Evolutionary conservation across 768 basidiomycete genomes (phyloP).

Genomic region (Agaricus subrufescens): DNA sequence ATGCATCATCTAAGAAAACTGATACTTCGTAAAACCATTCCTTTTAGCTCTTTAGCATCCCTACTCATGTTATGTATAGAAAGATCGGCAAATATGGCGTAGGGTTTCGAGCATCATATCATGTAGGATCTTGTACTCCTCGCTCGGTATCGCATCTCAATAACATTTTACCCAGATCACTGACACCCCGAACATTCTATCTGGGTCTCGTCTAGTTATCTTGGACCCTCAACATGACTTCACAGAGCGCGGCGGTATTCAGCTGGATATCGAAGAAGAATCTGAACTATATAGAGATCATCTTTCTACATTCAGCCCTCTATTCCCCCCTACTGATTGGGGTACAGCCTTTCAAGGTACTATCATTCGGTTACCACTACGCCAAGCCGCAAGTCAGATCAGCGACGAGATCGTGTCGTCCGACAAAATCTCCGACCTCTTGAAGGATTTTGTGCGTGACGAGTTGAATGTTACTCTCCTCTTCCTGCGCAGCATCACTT

Average conservation of each 20-base stretch:
- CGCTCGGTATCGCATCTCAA: not conserved
- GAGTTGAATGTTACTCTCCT: slow-evolving; percentile 37
- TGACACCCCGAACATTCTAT: slow-evolving; percentile 46
- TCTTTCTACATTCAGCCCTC: slow-evolving; percentile 25
- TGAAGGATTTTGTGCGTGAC: slow-evolving; percentile 34
- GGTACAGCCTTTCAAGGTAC: slow-evolving; percentile 29
- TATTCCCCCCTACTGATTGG: slow-evolving; percentile 15
- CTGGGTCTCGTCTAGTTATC: slow-evolving; percentile 31
- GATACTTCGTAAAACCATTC: slow-evolving; percentile 33
- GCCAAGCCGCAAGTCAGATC: slow-evolving; percentile 26
- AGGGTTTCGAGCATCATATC: slow-evolving; percentile 47
- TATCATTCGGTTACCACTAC: slow-evolving; percentile 43
- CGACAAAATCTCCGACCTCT: slow-evolving; percentile 30
- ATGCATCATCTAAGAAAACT: slow-evolving; percentile 40
- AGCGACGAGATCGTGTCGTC: slow-evolving; percentile 26
- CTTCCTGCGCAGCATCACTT: slow-evolving; percentile 34
- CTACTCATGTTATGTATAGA: slow-evolving; percentile 18
- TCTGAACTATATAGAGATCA: slow-evolving; percentile 22
- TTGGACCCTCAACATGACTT: slow-evolving; percentile 37
- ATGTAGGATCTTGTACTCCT: slow-evolving; percentile 25
- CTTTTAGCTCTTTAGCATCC: not conserved
- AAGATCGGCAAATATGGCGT: slow-evolving; percentile 52
- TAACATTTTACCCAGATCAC: slow-evolving; percentile 30
- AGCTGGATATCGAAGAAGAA: slow-evolving; percentile 25
- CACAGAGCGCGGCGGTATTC: slow-evolving; percentile 23